Evolutionary conservation across 805 yeast species (phyloP).

Genomic region (Kluyveromyces siamensis): DNA sequence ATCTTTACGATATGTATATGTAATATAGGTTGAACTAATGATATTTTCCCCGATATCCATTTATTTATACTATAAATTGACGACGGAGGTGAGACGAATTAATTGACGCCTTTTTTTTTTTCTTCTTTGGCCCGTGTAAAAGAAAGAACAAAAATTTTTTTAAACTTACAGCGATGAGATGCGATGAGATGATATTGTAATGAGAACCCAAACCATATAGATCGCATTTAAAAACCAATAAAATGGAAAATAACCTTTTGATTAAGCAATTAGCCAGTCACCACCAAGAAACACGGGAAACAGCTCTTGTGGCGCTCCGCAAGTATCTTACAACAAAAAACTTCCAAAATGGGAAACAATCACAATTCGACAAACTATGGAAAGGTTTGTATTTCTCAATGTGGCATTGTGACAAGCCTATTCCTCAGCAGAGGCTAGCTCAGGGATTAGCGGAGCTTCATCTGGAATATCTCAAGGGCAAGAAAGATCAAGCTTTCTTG

Average conservation of each 20-base stretch:
- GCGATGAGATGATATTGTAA: not conserved
- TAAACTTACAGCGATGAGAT: not conserved
- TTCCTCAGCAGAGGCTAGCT: conserved; percentile 83
- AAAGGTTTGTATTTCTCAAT: conserved; percentile 89
- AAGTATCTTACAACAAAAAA: conserved; percentile 43
- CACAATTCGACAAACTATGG: conserved; percentile 81
- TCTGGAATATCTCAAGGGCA: conserved; percentile 8
- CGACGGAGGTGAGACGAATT: not conserved
- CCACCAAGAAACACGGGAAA: conserved; percentile 59
- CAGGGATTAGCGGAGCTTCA: conserved; percentile 51
- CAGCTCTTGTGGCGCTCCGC: conserved; percentile 58
- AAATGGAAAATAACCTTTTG: conserved; percentile 39
- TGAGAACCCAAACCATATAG: not conserved
- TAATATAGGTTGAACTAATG: not conserved
- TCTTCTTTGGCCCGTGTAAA: not conserved
- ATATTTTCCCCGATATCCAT: too few relatives aligned
- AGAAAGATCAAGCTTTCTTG: conserved; percentile 29
- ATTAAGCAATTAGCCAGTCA: conserved; percentile 81
- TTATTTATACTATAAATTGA: too few relatives aligned
- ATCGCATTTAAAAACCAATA: not conserved
- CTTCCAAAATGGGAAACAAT: conserved; percentile 32
- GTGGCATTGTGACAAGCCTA: conserved; percentile 95
- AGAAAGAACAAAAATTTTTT: conserved; percentile 3
- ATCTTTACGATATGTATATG: conserved; percentile 2
- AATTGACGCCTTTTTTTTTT: not conserved